Evolutionary conservation across 2,329 filamentous ascomycete species (phyloP), one percentile per base, ranked within the genome.

Genomic region (Phoma sp.): DNA sequence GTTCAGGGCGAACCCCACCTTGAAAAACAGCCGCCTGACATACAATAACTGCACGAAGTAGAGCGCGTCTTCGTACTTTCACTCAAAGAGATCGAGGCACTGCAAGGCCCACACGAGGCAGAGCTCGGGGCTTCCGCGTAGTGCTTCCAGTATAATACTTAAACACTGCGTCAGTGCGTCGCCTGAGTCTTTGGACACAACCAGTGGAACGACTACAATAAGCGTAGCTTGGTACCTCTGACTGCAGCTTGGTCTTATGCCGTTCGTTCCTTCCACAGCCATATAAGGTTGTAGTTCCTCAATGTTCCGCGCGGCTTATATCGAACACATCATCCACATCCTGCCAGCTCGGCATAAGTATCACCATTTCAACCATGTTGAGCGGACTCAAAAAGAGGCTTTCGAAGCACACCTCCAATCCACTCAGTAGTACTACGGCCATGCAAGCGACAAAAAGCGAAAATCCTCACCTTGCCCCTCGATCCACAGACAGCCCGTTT

Each of bases 321-420:
- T 18, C 18, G 18, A 18, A 18, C 2, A 18, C 18, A 18, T 18
- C 18, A 18, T 18, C 18, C 18, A 18, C 18, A 18, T 18, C 18
- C 18, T 18, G 18, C 18, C 18, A 18, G 18, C 18, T 18, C 18
- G 18, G 18, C 18, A 18, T 18, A 18, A 18, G 18, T 18, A 18
- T 18, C 18, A 18, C 18, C 18, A 18, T 2, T 1, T 18, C 18
- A 43, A 48, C 33, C 36, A 53, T 70, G 52, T 62, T 72, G 41
- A 52, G 47, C 39, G 57, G 58, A 32, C 25, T 73, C n/a, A 70
- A 64, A 52, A 65, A 65, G 45, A 66, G 60, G 47, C 60, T 71
- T 24, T 60, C 60, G 9, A 58, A 57, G 37, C 59, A 58, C 18
- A 42, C 47, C 24, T 63, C 64, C 10, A 61, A 63, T 37, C 61